phyloP scores from a whole-genome alignment of 1,139 yeast species.

The Entelexis paramagnoliae region DNA sequence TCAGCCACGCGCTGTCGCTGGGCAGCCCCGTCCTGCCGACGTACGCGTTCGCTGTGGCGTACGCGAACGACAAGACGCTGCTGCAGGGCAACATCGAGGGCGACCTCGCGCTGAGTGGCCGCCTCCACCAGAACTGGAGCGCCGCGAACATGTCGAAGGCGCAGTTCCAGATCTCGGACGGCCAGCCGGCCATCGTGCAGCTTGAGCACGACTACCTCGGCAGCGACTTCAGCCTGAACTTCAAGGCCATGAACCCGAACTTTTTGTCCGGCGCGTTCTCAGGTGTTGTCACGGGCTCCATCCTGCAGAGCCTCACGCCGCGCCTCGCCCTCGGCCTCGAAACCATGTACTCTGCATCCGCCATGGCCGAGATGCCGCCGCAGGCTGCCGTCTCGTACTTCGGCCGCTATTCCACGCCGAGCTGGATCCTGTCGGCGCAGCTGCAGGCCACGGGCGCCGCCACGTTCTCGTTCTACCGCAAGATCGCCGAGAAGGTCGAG shows the following conservation, averaged over 20 bases:
- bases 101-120: constrained; percentile 75
- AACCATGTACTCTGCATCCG: constrained; percentile 75
- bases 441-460: constrained; percentile 87
- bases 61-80: constrained; percentile 76
- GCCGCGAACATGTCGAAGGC: constrained; percentile 69
- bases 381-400: constrained; percentile 87
- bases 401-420: constrained; percentile 76
- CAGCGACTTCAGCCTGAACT: constrained; percentile 72
- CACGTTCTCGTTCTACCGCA: constrained; percentile 88
- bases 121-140: constrained; percentile 89
- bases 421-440: constrained; percentile 94
- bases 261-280: constrained; percentile 62
- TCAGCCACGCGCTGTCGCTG: constrained; percentile 83
- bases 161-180: constrained; percentile 77
- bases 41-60: constrained; percentile 83
- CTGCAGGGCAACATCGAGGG: constrained; percentile 88
- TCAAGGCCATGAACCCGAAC: constrained; percentile 86
- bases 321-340: constrained; percentile 83
- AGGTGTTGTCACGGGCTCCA: constrained; percentile 87
- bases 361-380: constrained; percentile 58
- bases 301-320: constrained; percentile 80
- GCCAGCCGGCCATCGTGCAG: constrained; percentile 91
- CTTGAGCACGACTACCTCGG: constrained; percentile 95
- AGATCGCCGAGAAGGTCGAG: constrained; percentile 95
- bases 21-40: constrained; percentile 85